Evolutionary conservation across 371 early-diverging fungal genomes (phyloP).

Genomic region (Gilbertella persicaria): DNA sequence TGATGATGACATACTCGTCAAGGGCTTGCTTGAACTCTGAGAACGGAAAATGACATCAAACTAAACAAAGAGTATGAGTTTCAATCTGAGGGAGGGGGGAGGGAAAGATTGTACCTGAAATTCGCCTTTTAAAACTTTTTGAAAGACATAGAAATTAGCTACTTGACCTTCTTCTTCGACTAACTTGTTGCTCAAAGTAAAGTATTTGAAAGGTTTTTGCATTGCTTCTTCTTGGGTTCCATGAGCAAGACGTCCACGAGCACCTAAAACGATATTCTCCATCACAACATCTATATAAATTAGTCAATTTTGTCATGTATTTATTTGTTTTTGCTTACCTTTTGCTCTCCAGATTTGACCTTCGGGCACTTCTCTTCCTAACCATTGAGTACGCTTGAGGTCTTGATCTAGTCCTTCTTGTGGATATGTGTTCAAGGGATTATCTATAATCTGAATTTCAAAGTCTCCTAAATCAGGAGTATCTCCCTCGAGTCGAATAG

Average conservation of each 20-base stretch:
- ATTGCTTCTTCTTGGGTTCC: constrained; percentile 27
- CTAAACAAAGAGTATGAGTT: constrained; percentile 27
- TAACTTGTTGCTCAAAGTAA: constrained; percentile 40
- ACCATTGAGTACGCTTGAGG: constrained; percentile 49
- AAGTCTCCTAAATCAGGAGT: constrained; percentile 69
- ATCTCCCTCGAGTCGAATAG: constrained; percentile 56
- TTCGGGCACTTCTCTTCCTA: constrained; percentile 40
- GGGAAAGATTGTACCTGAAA: constrained; percentile 59
- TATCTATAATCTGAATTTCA: constrained; percentile 59
- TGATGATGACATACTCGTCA: constrained; percentile 26
- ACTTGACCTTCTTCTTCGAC: constrained; percentile 38
- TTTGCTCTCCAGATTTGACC: constrained; percentile 51
- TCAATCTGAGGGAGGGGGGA: too few species aligned
- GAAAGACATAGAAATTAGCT: constrained; percentile 57
- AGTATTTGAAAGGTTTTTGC: constrained; percentile 29
- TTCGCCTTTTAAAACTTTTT: constrained; percentile 56
- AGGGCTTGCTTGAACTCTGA: constrained; percentile 28
- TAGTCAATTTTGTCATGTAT: neutral
- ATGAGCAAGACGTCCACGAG: constrained; percentile 17
- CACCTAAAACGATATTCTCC: constrained; percentile 26
- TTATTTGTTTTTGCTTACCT: constrained; percentile 25
- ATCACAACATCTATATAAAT: constrained; percentile 23
- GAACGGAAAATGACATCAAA: constrained; percentile 65
- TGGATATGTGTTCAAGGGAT: constrained; percentile 40
- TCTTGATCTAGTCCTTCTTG: constrained; percentile 27